phyloP scores from a whole-genome alignment of 83 land plant genomes.

The Diphasiastrum complanatum region DNA sequence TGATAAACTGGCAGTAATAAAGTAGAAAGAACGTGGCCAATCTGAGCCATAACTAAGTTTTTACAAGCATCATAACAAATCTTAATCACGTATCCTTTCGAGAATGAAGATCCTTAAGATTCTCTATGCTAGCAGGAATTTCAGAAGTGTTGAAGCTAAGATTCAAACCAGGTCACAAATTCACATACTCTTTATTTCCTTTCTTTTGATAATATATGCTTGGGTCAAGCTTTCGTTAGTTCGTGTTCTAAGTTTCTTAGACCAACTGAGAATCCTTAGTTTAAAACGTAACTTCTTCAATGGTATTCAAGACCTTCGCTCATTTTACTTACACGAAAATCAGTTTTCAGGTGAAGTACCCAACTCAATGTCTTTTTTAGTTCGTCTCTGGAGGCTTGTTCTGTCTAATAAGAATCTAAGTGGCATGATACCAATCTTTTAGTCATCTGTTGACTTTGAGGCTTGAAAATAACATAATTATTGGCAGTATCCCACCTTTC shows the following conservation, averaged over 20 bases:
- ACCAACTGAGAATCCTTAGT: conserved; percentile 59
- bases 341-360: not conserved
- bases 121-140: too few species aligned
- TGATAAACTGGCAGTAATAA: too few species aligned
- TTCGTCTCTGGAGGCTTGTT: not conserved
- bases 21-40: too few species aligned
- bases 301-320: conserved; percentile 50
- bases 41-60: too few species aligned
- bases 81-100: too few species aligned
- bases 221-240: too few species aligned
- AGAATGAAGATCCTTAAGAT: too few species aligned
- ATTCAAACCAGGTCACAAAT: too few species aligned
- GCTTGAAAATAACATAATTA: conserved; percentile 47
- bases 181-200: too few species aligned
- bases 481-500: conserved; percentile 49
- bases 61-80: too few species aligned
- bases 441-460: conserved; percentile 54
- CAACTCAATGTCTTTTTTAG: not conserved
- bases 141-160: too few species aligned
- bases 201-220: too few species aligned
- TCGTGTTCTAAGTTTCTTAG: conserved; percentile 26
- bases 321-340: conserved; percentile 8
- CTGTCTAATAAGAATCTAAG: conserved; percentile 53
- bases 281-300: conserved; percentile 48
- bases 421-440: conserved; percentile 44